phyloP scores from a whole-genome alignment of 345 rosid genomes.

The Arabidopsis suecica region DNA sequence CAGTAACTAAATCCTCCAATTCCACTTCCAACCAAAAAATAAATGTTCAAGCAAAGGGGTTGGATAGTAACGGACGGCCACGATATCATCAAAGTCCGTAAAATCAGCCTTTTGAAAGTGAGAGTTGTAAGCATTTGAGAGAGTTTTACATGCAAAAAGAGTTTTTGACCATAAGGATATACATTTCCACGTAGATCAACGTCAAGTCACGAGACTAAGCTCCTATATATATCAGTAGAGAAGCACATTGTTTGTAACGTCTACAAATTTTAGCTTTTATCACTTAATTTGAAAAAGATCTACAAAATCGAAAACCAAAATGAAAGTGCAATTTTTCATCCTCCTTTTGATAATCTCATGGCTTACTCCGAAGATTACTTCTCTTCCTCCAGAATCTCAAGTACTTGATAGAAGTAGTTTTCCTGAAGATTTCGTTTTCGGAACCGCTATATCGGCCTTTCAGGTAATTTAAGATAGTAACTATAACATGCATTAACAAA shows the following conservation, averaged over 20 bases:
- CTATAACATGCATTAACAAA: not conserved
- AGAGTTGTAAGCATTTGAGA: constrained; percentile 29
- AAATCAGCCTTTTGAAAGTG: constrained; percentile 3
- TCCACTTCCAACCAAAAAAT: not conserved
- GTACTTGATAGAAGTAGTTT: constrained; percentile 30
- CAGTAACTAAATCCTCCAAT: not conserved
- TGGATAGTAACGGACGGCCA: not conserved
- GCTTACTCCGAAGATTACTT: constrained; percentile 15
- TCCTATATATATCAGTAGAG: constrained; percentile 1
- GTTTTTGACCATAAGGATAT: not conserved
- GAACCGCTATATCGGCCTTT: constrained; percentile 42
- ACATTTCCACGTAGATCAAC: constrained; percentile 22
- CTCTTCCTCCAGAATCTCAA: not conserved
- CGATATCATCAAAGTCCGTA: not conserved
- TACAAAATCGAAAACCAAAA: not conserved
- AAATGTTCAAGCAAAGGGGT: not conserved
- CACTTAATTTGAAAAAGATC: not conserved
- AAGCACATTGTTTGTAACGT: constrained; percentile 34
- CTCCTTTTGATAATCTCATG: constrained; percentile 9
- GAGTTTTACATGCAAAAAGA: constrained; percentile 32
- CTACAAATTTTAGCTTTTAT: constrained; percentile 14
- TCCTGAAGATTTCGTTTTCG: constrained; percentile 44
- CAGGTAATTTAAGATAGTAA: constrained; percentile 30
- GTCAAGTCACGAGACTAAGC: not conserved
- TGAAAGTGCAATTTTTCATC: constrained; percentile 19